phyloP scores from a whole-genome alignment of 768 basidiomycete genomes.

The Dioszegia crocea region DNA sequence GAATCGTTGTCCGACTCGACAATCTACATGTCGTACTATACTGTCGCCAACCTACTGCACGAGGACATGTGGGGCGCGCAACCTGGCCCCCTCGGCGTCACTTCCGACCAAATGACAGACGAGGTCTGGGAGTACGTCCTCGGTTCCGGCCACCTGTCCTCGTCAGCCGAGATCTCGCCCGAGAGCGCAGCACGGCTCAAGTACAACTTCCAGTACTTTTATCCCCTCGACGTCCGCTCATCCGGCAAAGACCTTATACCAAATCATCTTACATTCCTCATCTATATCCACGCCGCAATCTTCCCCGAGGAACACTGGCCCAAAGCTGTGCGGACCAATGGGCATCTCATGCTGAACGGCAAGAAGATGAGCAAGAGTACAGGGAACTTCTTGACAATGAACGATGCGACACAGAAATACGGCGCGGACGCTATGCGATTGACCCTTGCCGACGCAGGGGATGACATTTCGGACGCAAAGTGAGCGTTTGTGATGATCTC shows the following conservation, averaged over 20 bases:
- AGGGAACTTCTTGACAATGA: slow-evolving; percentile 88
- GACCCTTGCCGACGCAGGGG: slow-evolving; percentile 91
- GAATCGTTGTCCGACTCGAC: slow-evolving; percentile 97
- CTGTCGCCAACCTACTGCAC: slow-evolving; percentile 84
- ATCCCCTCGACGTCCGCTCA: slow-evolving; percentile 95
- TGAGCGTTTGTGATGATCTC: slow-evolving; percentile 16
- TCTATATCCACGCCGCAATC: slow-evolving; percentile 93
- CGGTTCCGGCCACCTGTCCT: slow-evolving; percentile 54
- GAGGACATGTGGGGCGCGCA: slow-evolving; percentile 72
- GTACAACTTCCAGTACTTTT: slow-evolving; percentile 92
- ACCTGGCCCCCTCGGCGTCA: slow-evolving; percentile 78
- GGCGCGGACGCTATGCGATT: slow-evolving; percentile 93
- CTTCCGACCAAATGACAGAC: slow-evolving; percentile 89
- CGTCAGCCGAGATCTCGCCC: slow-evolving; percentile 59
- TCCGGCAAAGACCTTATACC: slow-evolving; percentile 96
- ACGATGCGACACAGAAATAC: slow-evolving; percentile 85
- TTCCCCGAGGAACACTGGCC: slow-evolving; percentile 87
- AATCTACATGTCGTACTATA: slow-evolving; percentile 98
- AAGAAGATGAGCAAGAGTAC: slow-evolving; percentile 99
- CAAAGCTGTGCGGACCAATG: slow-evolving; percentile 85
- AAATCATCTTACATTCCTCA: slow-evolving; percentile 87
- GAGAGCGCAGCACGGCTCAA: slow-evolving; percentile 80
- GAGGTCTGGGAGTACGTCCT: slow-evolving; percentile 96
- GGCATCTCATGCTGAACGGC: slow-evolving; percentile 93
- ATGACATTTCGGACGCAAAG: slow-evolving; percentile 96